Evolutionary conservation across 106 monocot genomes (phyloP), one percentile per base, ranked within the genome.

Genomic region (Dioscorea alata): DNA sequence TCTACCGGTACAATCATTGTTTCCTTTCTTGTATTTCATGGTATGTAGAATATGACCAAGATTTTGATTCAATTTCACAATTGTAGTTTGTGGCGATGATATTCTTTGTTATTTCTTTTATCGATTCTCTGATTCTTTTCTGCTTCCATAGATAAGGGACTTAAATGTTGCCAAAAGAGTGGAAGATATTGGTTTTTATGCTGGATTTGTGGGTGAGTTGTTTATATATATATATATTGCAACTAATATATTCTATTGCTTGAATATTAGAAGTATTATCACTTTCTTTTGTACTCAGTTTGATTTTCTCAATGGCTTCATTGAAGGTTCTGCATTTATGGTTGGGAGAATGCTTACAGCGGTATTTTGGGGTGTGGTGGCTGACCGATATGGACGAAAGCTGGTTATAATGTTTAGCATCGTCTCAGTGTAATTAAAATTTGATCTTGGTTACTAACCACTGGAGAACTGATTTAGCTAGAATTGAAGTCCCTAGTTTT

Each of bases 11-110:
- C 77, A 90, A 69, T 90, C 90, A 57, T 70, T 94, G 70, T 94
- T 94, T 71, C 94, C 94, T 61, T 94, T 82, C 82, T 76, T 94
- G 62, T 94, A 94, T 53, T 94, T 88, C 74, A 86, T 89, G 91
- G 91, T 92, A 92, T 50, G 87, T 77, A 23, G 8, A 20, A 19
- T 31, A 17, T 2, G 57, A 25, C 59, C 17, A 20, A 57, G 20
- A 28, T 16, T 71, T n/a, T 23, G 4, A 53, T 14, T 51, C 34
- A 2, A 33, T 57, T 17, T 61, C 61, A 33, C 16, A 28, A n/a
- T 57, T 2, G 20, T 53, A 35, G 13, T n/a, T 3, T 34, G 34
- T 34, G 3, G 7, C 34, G 34, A 34, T 59, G 28, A 59, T 34
- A 21, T 21, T 59, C 25, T 22, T 59, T 60, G 56, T 6, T 31